phyloP scores from a whole-genome alignment of 257 asterid species.

The Osmanthus fragrans region DNA sequence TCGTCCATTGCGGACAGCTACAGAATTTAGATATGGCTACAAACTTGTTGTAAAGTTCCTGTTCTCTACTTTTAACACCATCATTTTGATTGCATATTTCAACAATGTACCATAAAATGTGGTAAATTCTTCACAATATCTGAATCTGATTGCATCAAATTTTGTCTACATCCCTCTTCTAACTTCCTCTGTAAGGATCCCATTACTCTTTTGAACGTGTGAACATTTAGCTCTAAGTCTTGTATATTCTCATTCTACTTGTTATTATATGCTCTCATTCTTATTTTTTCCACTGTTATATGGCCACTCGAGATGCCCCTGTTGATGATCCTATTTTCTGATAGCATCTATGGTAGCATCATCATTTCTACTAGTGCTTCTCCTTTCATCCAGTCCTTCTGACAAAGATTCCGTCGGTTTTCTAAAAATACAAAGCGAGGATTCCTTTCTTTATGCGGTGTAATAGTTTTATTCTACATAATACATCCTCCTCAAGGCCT shows the following conservation, averaged over 20 bases:
- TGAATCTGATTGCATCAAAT: not conserved
- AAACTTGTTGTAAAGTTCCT: conserved; percentile 80
- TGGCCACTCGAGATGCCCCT: not conserved
- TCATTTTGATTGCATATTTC: conserved; percentile 1
- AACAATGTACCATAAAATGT: not conserved
- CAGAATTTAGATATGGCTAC: conserved; percentile 93
- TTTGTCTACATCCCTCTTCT: not conserved
- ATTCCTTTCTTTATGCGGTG: not conserved
- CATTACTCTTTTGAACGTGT: not conserved
- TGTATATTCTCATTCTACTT: too few species aligned
- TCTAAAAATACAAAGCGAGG: not conserved
- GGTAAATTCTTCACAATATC: not conserved
- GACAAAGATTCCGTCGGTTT: not conserved
- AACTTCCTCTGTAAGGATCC: not conserved
- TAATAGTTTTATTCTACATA: not conserved
- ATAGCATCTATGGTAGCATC: not conserved
- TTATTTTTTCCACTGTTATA: not conserved
- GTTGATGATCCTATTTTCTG: not conserved
- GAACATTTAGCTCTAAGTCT: not conserved
- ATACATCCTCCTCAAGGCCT: not conserved
- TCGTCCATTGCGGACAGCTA: conserved; percentile 73
- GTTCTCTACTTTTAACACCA: conserved; percentile 15
- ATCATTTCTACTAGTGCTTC: not conserved
- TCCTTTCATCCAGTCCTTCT: not conserved
- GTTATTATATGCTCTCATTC: not conserved